A percentile compares a stretch with the other conserved stretches of the same genome.
Evolutionary conservation across 257 asterid genomes (phyloP).

Genomic region (Fraxinus excelsior): DNA sequence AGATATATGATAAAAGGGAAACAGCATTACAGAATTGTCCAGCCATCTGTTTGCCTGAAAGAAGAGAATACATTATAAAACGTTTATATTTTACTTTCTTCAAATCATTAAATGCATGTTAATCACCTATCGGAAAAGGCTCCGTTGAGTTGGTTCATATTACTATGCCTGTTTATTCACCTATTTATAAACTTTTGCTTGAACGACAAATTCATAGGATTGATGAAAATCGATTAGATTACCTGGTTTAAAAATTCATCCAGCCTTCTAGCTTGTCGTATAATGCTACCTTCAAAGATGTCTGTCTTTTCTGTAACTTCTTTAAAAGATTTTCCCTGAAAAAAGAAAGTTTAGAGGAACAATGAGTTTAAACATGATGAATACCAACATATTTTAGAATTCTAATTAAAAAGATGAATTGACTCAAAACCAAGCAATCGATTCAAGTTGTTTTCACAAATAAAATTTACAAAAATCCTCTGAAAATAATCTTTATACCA

Average conservation of each 20-base stretch:
- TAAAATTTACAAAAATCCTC: not conserved
- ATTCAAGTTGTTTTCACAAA: not conserved
- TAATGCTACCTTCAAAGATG: conserved; percentile 95
- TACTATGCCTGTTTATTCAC: not conserved
- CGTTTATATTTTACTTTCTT: too few relatives aligned
- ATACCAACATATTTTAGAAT: not conserved
- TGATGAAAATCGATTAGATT: conserved; percentile 9
- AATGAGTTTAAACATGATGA: conserved; percentile 9
- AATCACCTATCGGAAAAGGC: not conserved
- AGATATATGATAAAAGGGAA: not conserved
- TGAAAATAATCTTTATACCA: not conserved
- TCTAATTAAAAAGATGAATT: not conserved
- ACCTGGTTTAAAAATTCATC: conserved; percentile 98
- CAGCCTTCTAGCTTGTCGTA: conserved; percentile 84
- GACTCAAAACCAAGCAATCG: not conserved
- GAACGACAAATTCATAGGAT: not conserved
- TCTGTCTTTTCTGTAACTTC: conserved; percentile 89
- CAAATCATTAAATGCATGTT: not conserved
- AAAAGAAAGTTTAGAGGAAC: conserved; percentile 5
- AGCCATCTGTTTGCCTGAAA: not conserved
- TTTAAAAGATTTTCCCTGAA: conserved; percentile 83
- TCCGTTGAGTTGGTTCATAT: not conserved
- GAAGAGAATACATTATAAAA: not conserved
- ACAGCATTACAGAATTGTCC: not conserved
- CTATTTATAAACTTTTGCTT: not conserved